phyloP scores from a whole-genome alignment of 73 alveolate species.

The Tetrahymena elliotti region DNA sequence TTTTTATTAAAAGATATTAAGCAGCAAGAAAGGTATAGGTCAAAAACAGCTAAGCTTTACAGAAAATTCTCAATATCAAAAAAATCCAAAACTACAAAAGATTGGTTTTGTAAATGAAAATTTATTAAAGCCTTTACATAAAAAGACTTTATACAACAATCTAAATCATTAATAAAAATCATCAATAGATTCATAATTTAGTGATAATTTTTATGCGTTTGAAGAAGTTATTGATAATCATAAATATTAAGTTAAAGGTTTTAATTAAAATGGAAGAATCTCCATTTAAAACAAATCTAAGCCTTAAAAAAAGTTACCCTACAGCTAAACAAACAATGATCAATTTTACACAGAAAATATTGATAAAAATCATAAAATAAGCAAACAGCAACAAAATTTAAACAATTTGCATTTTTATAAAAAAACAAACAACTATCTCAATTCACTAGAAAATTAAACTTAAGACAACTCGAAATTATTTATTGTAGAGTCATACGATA shows the following conservation, averaged over 20 bases:
- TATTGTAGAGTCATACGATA: not conserved
- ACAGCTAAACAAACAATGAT: not conserved
- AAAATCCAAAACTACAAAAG: not conserved
- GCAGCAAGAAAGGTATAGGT: not conserved
- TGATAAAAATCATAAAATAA: not conserved
- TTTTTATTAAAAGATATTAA: too few species aligned
- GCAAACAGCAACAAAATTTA: too few species aligned
- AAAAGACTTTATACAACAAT: too few species aligned
- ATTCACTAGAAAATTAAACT: not conserved
- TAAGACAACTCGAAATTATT: not conserved
- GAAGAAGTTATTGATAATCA: not conserved
- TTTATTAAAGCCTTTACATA: not conserved
- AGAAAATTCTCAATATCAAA: not conserved
- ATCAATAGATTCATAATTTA: not conserved
- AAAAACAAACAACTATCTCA: not conserved
- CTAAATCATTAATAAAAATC: not conserved
- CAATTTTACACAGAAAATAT: not conserved
- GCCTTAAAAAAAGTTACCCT: not conserved
- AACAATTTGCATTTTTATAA: too few species aligned
- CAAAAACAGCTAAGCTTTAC: not conserved
- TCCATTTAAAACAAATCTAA: not conserved
- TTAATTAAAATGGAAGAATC: too few species aligned
- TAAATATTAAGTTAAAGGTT: not conserved
- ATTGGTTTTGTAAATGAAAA: not conserved
- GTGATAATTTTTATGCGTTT: not conserved